phyloP scores from a whole-genome alignment of 768 basidiomycete species.

The Suillus subalutaceus region DNA sequence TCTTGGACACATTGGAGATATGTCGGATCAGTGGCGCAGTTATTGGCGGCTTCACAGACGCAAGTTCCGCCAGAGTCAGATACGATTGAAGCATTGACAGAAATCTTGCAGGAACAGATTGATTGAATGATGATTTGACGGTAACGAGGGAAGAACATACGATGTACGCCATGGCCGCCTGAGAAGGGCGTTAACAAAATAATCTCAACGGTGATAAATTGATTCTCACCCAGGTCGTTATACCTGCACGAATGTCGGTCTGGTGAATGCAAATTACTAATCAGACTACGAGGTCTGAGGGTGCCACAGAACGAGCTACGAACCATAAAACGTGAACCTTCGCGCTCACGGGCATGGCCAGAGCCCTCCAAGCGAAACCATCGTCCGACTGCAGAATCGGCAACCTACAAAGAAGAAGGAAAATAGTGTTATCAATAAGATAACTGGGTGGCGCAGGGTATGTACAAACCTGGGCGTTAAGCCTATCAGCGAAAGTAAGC shows the following conservation, averaged over 20 bases:
- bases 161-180: slow-evolving; percentile 10
- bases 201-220: slow-evolving; percentile 8
- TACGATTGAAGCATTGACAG: slow-evolving; percentile 83
- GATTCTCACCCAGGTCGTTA: slow-evolving; percentile 78
- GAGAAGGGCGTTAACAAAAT: slow-evolving; percentile 8
- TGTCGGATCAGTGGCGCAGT: slow-evolving; percentile 51
- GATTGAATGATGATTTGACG: slow-evolving; percentile 7
- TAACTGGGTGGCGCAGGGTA: background rate
- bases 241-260: slow-evolving; percentile 78
- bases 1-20: slow-evolving; percentile 64
- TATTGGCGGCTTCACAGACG: slow-evolving; percentile 63
- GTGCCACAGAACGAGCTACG: slow-evolving; percentile 18
- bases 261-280: slow-evolving; percentile 28
- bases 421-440: background rate
- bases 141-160: slow-evolving; percentile 2
- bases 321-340: slow-evolving; percentile 65
- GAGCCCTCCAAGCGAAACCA: slow-evolving; percentile 79
- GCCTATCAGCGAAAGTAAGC: slow-evolving; percentile 43
- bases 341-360: slow-evolving; percentile 62
- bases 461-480: slow-evolving; percentile 42
- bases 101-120: slow-evolving; percentile 50
- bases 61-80: slow-evolving; percentile 81
- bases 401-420: slow-evolving; percentile 32
- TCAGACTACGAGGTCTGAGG: slow-evolving; percentile 13
- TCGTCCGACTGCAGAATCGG: slow-evolving; percentile 49